Conservation (phyloP, 2,329 filamentous ascomycete genomes). For the Geosmithia morbida region DNA sequence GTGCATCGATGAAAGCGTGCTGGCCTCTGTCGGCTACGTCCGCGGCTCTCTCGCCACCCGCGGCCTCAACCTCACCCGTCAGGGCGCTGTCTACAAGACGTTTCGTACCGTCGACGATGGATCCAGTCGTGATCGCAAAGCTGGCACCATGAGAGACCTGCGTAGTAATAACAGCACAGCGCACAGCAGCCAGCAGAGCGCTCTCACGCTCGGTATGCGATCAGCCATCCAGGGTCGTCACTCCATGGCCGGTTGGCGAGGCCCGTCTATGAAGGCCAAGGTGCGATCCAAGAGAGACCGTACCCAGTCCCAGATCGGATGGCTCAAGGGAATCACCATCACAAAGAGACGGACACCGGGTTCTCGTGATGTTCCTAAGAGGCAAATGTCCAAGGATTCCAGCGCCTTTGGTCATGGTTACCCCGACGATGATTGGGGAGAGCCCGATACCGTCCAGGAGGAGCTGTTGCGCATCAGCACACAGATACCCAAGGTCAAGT, state of each 20-base stretch:
- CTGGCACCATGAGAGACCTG: slow-evolving; percentile 44
- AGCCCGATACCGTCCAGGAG: slow-evolving; percentile 48
- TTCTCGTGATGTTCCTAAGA: slow-evolving; percentile 13
- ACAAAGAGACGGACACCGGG: slow-evolving; percentile 35
- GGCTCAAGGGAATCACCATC: slow-evolving; percentile 57
- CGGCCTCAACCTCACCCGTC: slow-evolving; percentile 61
- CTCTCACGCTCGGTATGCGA: slow-evolving; percentile 28
- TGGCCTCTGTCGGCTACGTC: slow-evolving; percentile 57
- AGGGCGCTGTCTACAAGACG: slow-evolving; percentile 71
- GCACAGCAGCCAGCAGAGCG: slow-evolving; percentile 16
- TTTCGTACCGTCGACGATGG: slow-evolving; percentile 60
- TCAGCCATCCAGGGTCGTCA: slow-evolving; percentile 7
- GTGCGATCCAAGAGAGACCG: slow-evolving; percentile 27
- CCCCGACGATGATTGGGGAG: slow-evolving; percentile 42
- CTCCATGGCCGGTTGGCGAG: slow-evolving; percentile 29
- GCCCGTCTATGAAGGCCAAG: slow-evolving; percentile 45
- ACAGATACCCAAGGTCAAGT: slow-evolving; percentile 48
- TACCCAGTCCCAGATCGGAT: slow-evolving; percentile 45
- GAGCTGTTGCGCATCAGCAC: slow-evolving; percentile 48
- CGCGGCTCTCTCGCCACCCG: slow-evolving; percentile 52
- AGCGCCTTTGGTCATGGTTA: slow-evolving; percentile 34
- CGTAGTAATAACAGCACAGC: background rate
- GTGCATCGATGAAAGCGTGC: slow-evolving; percentile 48
- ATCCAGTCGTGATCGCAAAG: slow-evolving; percentile 40
- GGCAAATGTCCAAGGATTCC: slow-evolving; percentile 37